Evolutionary conservation across 148 eudicot genomes (phyloP), one percentile per base, ranked within the genome.

Genomic region (Chenopodium quinoa): DNA sequence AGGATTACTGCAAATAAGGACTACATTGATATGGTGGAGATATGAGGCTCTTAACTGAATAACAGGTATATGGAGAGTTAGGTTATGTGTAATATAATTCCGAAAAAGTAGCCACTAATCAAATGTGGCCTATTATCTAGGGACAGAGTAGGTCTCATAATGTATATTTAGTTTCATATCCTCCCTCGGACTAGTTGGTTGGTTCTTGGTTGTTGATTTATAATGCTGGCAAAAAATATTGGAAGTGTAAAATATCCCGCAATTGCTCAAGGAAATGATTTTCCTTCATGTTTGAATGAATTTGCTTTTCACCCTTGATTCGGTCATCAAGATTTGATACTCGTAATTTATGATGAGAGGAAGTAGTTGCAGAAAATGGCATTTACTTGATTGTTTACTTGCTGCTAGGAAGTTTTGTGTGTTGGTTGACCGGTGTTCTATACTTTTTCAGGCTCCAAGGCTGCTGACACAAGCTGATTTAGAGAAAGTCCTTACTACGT

Each of bases 391-490:
- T 80, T 47, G 25, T 19, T n/a, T 14, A 63, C 12, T 75, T 75
- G 27, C 19, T 23, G 44, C 31, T 72, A 4, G 40, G 34, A 40
- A 27, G 0, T 13, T 46, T 50, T 46, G 16, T 13, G 56, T 63
- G 48, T 60, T 54, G 40, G 67, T 34, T 62, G 48, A 62, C n/a
- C 31, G 65, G 25, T 81, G 25, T 73, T 48, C n/a, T 75, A 77
- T 7, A 7, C 69, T 14, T 75, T 63, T 75, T 67, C 88, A 95
- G 98, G 87, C 81, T 70, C 96, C 94, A 46, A 88, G 98, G 82
- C 87, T 91, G 66, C 78, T 95, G 83, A 84, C 85, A 12, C 95
- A 95, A 68, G 56, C 44, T 56, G 97, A 95, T 85, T 81, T 95
- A 75, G 97, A 95, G 86, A 90, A 66, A 29, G 97, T 90, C 29